Base-by-base conservation (phyloP, 805 yeast species). In the Wickerhamiella bombiphila region DNA sequence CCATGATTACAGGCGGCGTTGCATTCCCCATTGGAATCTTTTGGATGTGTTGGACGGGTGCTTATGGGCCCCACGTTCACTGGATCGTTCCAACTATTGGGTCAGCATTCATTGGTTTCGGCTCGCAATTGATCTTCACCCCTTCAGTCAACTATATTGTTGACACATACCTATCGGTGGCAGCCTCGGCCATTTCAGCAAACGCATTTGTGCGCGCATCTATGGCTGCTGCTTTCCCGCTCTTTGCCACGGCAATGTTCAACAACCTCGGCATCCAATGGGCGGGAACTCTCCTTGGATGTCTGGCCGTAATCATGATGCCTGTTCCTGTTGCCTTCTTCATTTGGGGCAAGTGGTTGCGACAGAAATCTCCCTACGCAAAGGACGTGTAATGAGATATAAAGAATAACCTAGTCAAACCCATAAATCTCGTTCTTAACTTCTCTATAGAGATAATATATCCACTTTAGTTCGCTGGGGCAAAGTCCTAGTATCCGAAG, bases 21-120 rank as follows among this genome's bases (percentile, higher is more conserved):
- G 53, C 68, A 5, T 81, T 85, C 61, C 76, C 88, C 24, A 62
- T 74, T 39, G 95, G 94, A 38, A 63, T 85, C 43, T 66, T 85
- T 50, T 81, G 93, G 94, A 65, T 85, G 54, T 72, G 81, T 42
- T 85, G 95, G 94, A 65, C 86, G 6, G 94, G 94, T 53, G 69
- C 72, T 45, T 85, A 75, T 57, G 76, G 70, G 35, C 57, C 75
- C 25, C 58, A 58, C 33, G 72, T 83, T 29, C 93, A 77, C 53
- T 85, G 88, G 88, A 76, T 74, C 49, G 80, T 71, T n/a, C 91
- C 93, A 29, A 69, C 79, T 2, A 58, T 72, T 21, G 72, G 80
- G 21, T 78, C 81, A 44, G 42, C 69, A 3, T 66, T 76, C 50
- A 67, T 72, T 28, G 86, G 85, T 9, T 70, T 68, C 44, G 93